Percentiles rank a stretch among this genome's conserved stretches.
phyloP scores from a whole-genome alignment of 202 grass and related monocot genomes.

The Zizania palustris region DNA sequence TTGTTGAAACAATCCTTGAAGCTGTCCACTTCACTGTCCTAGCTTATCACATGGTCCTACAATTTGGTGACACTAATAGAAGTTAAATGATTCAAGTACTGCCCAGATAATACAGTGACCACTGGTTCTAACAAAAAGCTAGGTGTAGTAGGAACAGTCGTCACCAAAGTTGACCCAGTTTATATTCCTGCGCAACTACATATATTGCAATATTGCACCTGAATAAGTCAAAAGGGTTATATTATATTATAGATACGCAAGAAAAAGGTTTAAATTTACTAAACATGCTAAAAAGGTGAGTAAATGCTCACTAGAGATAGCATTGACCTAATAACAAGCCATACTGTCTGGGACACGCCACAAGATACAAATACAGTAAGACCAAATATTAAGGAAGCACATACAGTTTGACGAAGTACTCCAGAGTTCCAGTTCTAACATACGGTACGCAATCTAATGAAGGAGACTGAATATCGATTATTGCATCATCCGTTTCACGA shows the following conservation, averaged over 20 bases:
- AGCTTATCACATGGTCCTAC: background rate
- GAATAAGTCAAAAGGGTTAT: background rate
- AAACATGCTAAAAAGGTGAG: conserved; percentile 25
- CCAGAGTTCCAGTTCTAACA: conserved; percentile 39
- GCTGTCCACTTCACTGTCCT: background rate
- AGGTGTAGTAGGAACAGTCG: background rate
- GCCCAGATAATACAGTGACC: background rate
- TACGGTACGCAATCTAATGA: conserved; percentile 45
- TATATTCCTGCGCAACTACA: no score
- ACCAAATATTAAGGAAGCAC: conserved; percentile 40
- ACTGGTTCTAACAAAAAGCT: background rate
- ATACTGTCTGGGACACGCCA: conserved; percentile 1
- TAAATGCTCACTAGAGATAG: conserved; percentile 18
- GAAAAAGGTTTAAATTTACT: conserved; percentile 24
- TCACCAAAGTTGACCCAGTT: background rate
- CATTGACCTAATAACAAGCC: conserved; percentile 32
- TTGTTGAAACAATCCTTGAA: background rate
- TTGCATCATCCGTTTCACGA: conserved; percentile 45
- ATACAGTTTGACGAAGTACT: conserved; percentile 50
- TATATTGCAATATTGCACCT: background rate
- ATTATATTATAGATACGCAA: background rate
- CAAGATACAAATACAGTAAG: conserved; percentile 49
- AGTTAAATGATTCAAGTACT: background rate
- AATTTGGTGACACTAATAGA: background rate
- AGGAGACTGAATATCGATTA: conserved; percentile 40